phyloP scores from a whole-genome alignment of 805 yeast genomes.

The Starmera pachycereana region DNA sequence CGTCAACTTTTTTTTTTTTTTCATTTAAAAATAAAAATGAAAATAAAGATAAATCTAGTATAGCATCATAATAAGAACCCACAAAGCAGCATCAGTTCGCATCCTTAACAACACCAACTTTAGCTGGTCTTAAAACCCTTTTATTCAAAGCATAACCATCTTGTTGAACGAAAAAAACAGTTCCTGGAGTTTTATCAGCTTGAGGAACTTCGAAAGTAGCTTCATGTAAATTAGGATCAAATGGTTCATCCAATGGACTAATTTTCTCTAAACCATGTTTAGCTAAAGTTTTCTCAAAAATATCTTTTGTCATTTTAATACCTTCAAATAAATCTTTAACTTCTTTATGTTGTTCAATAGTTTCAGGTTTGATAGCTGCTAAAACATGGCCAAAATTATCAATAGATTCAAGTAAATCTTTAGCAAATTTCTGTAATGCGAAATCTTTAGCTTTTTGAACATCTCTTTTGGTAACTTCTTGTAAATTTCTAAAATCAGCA shows the following conservation, averaged over 20 bases:
- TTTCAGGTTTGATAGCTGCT: constrained; percentile 14
- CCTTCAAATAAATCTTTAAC: constrained; percentile 41
- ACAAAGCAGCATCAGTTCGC: no score
- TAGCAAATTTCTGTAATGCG: constrained; percentile 20
- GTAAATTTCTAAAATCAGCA: constrained; percentile 21
- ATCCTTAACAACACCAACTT: constrained; percentile 45
- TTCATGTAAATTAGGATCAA: constrained; percentile 45
- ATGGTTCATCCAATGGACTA: constrained; percentile 37
- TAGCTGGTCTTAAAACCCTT: constrained; percentile 46
- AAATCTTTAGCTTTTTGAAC: constrained; percentile 19
- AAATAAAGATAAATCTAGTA: no score
- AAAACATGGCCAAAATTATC: constrained; percentile 21
- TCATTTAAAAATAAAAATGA: no score
- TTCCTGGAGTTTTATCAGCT: constrained; percentile 44
- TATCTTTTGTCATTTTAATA: constrained; percentile 37
- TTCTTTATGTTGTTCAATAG: constrained; percentile 22
- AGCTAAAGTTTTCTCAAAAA: constrained; percentile 37
- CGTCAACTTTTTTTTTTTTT: no score
- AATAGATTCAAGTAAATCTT: constrained; percentile 18
- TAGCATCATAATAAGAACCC: no score
- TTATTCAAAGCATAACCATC: constrained; percentile 40
- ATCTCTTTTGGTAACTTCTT: constrained; percentile 20
- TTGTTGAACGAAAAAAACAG: constrained; percentile 45
- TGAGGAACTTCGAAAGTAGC: constrained; percentile 44
- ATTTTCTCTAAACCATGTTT: constrained; percentile 40